Base-by-base conservation (phyloP, 2,329 filamentous ascomycete species). In the Grosmannia clavigera region DNA sequence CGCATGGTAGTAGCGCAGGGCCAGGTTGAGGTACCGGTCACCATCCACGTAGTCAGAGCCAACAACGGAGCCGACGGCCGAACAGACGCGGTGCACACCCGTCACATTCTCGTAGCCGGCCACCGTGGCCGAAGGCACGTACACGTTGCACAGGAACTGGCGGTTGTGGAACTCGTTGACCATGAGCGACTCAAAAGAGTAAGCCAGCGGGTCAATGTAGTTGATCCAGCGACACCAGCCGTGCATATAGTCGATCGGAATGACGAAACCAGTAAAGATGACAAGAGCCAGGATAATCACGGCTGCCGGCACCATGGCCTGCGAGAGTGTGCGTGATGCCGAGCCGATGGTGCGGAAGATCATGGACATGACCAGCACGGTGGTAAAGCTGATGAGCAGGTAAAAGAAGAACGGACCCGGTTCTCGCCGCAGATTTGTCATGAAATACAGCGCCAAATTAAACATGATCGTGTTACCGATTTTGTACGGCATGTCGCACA, bases 401-500 rank as follows among this genome's bases (percentile, higher is more conserved):
- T 90, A 95, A 74, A 91, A 87, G 78, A 96, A 96, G 77, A 94
- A 96, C 0, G 84, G 74, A 2, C 85, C 86, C 0, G 88, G 76
- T 63, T 86, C 84, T 59, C 88, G 80, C 59, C 87, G 82, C 35
- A 96, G 76, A 64, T 91, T 87, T 0, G 88, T 86, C 83, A 96
- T 86, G 73, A 96, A 96, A 74, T 96, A 96, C 3, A 96, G 74
- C 1, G 83, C 79, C 29, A 92, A 60, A 69, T 95, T 95, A 77
- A 95, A 95, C 5, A 81, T 73, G 63, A 94, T 78, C 1, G 83
- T 74, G 66, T 91, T 91, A 19, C 74, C 48, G 9, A 95, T 73
- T 71, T 94, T 95, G 72, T 89, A 89, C 0, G 92, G 92, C 73
- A 95, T 74, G 66, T 96, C 92, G 63, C 83, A 87, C 38, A 96